Evolutionary conservation across 768 basidiomycete genomes (phyloP), one percentile per base, ranked within the genome.

Genomic region (Cystobasidium tubakii): DNA sequence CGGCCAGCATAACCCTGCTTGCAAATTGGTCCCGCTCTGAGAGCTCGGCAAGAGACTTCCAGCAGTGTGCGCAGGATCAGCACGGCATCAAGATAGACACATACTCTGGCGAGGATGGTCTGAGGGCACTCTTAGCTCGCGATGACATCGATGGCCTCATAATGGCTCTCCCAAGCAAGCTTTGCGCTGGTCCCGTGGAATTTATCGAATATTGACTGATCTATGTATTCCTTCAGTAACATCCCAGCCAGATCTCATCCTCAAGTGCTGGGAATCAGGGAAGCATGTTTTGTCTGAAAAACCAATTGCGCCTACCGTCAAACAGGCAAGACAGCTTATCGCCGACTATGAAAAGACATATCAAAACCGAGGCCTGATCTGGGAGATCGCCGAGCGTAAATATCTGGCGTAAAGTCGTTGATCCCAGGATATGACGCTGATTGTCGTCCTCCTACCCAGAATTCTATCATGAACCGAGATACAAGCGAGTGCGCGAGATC

Each of bases 261-360:
- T 42, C 13, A 12, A 42, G 39, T 65, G 63, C 39, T 43, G 9
- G 3, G 39, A 2, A 65, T 10, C 63, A 17, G 63, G 34, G 13
- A 65, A 65, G 39, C 36, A 65, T 27, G 63, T 65, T 25, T 19
- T 65, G 4, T 65, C 63, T 23, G 63, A 65, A 23, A 65, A 65
- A 27, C 63, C 63, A 29, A 27, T 65, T 33, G 39, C 36, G 13
- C 23, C 25, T 6, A 46, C 36, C 25, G 44, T 65, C 6, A 23
- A 7, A 6, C 44, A 21, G 3, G 63, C 63, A 15, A 34, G 36
- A 65, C 12, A 43, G 39, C 63, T 65, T 29, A 65, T 65, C 36
- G 63, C 63, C 12, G 27, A 65, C 6, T 65, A 46, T 17, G 63
- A 65, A 27, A 36, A 15, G 7, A 65, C 33, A 4, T 65, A 36